A percentile compares a stretch with the other conserved stretches of the same genome.
Evolutionary conservation across 495 filamentous ascomycete species (phyloP).

Genomic region (Trichoderma asperelloides): DNA sequence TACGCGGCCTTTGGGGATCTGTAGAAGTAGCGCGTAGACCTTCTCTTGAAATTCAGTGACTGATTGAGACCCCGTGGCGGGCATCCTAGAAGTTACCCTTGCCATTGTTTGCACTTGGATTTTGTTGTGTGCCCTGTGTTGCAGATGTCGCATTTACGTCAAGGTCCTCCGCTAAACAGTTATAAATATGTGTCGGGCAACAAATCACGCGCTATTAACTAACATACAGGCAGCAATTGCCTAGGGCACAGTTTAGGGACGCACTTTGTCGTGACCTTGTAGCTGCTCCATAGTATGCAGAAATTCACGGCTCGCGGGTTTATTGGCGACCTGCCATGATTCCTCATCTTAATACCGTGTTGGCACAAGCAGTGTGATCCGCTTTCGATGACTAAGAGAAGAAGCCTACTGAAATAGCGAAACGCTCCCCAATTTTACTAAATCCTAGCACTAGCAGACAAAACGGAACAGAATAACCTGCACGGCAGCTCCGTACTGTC

Average conservation of each 20-base stretch:
- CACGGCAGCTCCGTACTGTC: too few species aligned
- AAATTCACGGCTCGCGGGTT: neutral
- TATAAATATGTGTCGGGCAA: neutral
- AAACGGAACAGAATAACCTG: too few species aligned
- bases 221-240: neutral
- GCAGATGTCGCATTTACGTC: neutral
- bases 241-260: neutral
- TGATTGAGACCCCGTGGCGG: neutral
- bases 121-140: neutral
- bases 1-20: neutral
- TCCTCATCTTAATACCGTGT: neutral
- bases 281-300: neutral
- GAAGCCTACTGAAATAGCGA: neutral
- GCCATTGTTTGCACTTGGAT: neutral
- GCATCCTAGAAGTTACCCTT: neutral
- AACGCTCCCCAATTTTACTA: too few species aligned
- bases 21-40: neutral
- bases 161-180: neutral
- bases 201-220: neutral
- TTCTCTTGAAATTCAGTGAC: neutral
- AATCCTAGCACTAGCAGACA: too few species aligned
- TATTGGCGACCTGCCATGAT: neutral
- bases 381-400: neutral
- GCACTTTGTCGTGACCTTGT: neutral
- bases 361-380: neutral